Percentiles rank a stretch among this genome's conserved stretches.
Conservation (phyloP, 306 rosid genomes). For the Carpinus viminea region DNA sequence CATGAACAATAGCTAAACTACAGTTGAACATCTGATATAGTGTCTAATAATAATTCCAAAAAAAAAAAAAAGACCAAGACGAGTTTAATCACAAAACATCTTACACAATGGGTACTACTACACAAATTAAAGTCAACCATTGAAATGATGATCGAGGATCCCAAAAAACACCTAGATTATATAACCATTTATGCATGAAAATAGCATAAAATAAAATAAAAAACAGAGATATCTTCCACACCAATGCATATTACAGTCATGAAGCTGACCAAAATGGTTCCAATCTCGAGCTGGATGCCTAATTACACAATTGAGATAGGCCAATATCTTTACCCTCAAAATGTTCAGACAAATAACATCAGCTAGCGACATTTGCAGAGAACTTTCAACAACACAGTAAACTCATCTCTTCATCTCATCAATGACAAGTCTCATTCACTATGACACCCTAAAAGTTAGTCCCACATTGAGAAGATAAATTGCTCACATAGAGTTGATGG, state of each 20-base stretch:
- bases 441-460: background rate
- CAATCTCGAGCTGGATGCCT: background rate
- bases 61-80: background rate
- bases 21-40: background rate
- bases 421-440: background rate
- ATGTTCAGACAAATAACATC: background rate
- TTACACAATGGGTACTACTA: background rate
- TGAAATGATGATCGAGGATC: background rate
- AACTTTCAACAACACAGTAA: background rate
- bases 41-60: background rate
- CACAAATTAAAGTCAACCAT: background rate
- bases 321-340: background rate
- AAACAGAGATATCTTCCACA: background rate
- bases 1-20: background rate
- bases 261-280: background rate
- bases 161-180: background rate
- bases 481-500: too few relatives aligned
- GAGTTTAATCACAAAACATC: background rate
- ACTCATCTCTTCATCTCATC: background rate
- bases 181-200: background rate
- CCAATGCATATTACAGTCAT: background rate
- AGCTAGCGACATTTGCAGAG: background rate
- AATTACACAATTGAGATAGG: background rate
- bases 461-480: too few relatives aligned
- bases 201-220: background rate